Evolutionary conservation across 306 rosid species (phyloP), one percentile per base, ranked within the genome.

Genomic region (Cicer yamashitae): DNA sequence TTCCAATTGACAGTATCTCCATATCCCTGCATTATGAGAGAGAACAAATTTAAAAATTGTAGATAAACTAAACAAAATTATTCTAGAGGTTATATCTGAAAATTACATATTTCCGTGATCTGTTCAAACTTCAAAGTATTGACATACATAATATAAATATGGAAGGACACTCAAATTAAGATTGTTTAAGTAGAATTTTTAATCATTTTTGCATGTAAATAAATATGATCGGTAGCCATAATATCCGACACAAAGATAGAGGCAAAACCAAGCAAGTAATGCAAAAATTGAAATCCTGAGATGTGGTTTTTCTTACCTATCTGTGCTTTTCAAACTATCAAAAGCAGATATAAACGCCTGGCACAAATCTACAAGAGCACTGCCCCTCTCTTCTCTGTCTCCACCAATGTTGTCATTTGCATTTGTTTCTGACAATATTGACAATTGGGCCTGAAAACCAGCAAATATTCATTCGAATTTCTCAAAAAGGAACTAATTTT

Each of bases 391-490:
- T 74, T 77, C 75, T 54, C 62, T 74, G 72, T 76, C 79, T 78
- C 71, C 59, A 56, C 78, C 22, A 51, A 65, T 38, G 71, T 46
- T 76, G 59, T 71, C 83, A 58, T 54, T 75, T 20, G 69, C 41
- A 30, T 51, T 67, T 61, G 81, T 76, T 76, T 87, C 67, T 50
- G 80, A 48, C 40, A 84, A 77, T 44, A 87, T 75, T 17, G 78
- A 86, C 86, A 91, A 54, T 45, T 82, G 85, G 79, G 97, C 96
- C 98, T 93, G 88, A 85, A 77, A 81, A 15, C 38, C 54, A 73
- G 57, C 44, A 74, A 64, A 63, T 70, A 10, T 6, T 41, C 67
- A 47, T 47, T 86, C 44, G 7, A 72, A 13, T 63, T 63, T 38
- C 13, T 38, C 58, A 56, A 34, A 51, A 76, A 51, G 38, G 25